Conservation (phyloP, 176 grass and related monocot genomes). For the Zea luxurians region DNA sequence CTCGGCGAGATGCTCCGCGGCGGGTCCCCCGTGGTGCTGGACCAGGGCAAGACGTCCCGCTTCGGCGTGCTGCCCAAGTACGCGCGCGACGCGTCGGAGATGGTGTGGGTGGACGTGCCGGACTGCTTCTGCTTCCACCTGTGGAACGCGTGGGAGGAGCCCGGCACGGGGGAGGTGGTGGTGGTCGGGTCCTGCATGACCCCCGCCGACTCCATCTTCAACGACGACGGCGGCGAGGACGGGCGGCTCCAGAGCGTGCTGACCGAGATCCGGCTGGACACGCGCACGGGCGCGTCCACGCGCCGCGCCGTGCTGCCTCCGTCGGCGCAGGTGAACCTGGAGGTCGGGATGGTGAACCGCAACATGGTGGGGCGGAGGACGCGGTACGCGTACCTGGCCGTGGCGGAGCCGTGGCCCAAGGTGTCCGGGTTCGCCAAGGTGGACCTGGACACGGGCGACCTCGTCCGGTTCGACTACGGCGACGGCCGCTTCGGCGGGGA, state of each 20-base stretch:
- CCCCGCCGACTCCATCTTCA: conserved; percentile 90
- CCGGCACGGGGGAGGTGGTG: conserved; percentile 56
- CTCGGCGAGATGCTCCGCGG: conserved; percentile 83
- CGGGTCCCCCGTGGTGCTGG: conserved; percentile 71
- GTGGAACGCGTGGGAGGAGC: conserved; percentile 95
- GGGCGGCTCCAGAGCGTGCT: conserved; percentile 62
- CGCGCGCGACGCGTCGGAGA: conserved; percentile 54
- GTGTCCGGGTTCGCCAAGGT: conserved; percentile 98
- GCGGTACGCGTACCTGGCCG: conserved; percentile 75
- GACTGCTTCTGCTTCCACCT: conserved; percentile 99
- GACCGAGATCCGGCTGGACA: conserved; percentile 83
- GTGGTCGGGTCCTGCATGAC: conserved; percentile 90
- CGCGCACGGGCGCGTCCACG: conserved; percentile 56
- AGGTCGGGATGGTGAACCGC: conserved; percentile 87
- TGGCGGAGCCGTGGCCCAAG: conserved; percentile 95
- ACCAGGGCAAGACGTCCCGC: conserved; percentile 65
- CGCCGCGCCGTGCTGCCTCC: conserved; percentile 57
- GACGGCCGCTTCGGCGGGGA: conserved; percentile 70
- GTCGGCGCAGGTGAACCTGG: conserved; percentile 59
- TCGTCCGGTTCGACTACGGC: conserved; percentile 61
- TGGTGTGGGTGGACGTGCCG: conserved; percentile 83
- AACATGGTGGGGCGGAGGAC: conserved; percentile 62
- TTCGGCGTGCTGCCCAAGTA: conserved; percentile 85
- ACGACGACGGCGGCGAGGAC: conserved; percentile 53
- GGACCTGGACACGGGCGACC: conserved; percentile 67